Evolutionary conservation across 192 early-diverging fungal species (phyloP), one percentile per base, ranked within the genome.

Genomic region (Rhizophagus sp.): DNA sequence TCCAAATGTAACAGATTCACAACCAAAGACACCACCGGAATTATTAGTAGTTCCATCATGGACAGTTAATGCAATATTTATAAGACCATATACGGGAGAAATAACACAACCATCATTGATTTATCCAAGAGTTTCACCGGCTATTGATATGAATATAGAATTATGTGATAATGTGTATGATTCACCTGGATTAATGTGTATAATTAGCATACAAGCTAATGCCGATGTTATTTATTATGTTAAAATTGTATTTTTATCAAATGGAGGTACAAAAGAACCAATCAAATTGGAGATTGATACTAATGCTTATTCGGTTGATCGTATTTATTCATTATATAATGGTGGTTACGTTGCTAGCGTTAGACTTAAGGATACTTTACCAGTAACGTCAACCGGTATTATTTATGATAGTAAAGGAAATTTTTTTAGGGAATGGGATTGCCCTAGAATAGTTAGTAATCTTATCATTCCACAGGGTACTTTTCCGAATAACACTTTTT

Each of bases 171-270:
- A 61, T 34, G 27, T 24, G 34, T 50, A n/a, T 1, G 24, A 57
- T 52, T 11, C 17, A 17, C 33, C 73, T 33, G 73, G 52, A 57
- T 57, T 61, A 3, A 12, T 7, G 11, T 75, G 73, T 57, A 33
- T 75, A 34, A 6, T 75, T 34, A 34, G 24, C 3, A 33, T 75
- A 34, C 24, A 30, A 5, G 2, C 13, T 5, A 17, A 30, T 50
- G 24, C 27, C 19, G 11, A n/a, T 27, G 3, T 15, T 24, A 33
- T 24, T 52, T 4, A 25, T 57, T 75, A 75, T 15, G 17, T 75
- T 15, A 75, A 52, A 75, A 34, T 75, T 19, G n/a, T 1, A 25
- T 75, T 75, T 22, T 36, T 75, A 19, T 72, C 70, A 36, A 72
- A 47, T 19, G 70, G 70, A 44, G 24, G 39, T 39, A 47, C 44